Evolutionary conservation across 2,329 filamentous ascomycete species (phyloP).

Genomic region (Fusarium incarnatum): DNA sequence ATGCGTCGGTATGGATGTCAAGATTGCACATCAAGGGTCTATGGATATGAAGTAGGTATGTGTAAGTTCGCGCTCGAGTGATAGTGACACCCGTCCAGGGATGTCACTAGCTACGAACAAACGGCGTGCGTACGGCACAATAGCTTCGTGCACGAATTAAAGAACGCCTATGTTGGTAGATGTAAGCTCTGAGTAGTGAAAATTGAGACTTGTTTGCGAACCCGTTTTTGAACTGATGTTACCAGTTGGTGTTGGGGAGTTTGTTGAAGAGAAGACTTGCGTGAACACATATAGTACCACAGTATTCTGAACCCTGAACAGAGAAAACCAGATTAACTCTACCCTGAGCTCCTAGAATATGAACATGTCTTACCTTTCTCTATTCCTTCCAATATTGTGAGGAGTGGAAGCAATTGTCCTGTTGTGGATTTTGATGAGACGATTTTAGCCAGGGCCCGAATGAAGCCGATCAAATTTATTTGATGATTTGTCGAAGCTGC

Average conservation of each 20-base stretch:
- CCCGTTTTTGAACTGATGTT: neutral
- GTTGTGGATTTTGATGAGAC: neutral
- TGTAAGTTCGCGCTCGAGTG: neutral
- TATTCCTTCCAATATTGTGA: neutral
- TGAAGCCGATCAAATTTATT: neutral
- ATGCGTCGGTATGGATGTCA: neutral
- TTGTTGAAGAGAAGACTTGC: neutral
- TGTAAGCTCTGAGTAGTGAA: accelerated
- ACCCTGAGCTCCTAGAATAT: neutral
- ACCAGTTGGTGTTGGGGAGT: neutral
- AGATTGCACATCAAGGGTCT: neutral
- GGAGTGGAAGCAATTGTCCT: neutral
- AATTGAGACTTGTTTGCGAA: neutral
- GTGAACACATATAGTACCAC: neutral
- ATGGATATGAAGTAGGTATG: neutral
- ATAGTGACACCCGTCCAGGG: neutral
- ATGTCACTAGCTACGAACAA: neutral
- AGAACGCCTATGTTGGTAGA: neutral
- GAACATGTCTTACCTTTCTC: neutral
- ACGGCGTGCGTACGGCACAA: neutral
- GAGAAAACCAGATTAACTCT: neutral
- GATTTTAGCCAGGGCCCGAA: neutral
- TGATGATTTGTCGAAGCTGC: neutral
- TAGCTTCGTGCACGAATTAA: too few species aligned
- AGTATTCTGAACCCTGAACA: neutral